Percentiles rank a stretch among this genome's conserved stretches.
phyloP scores from a whole-genome alignment of 805 yeast genomes.

The Ogataea paraovalis region DNA sequence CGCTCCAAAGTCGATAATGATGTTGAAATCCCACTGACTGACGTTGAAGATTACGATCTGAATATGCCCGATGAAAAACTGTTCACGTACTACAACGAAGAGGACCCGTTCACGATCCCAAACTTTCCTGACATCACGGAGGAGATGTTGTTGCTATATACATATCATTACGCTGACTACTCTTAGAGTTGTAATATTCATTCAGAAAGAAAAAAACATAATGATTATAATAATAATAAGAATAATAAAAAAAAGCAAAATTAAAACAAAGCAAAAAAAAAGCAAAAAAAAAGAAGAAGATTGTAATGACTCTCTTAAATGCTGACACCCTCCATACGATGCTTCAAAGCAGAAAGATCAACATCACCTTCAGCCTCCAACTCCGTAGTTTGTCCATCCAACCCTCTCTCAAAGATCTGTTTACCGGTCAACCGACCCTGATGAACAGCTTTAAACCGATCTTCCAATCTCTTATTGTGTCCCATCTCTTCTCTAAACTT shows the following conservation, averaged over 20 bases:
- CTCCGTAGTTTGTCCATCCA: conserved; percentile 68
- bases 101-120: conserved; percentile 13
- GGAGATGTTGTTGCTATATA: conserved; percentile 20
- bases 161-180: conserved; percentile 11
- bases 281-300: neutral
- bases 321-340: conserved; percentile 11
- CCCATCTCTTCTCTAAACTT: conserved; percentile 70
- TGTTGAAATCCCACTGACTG: neutral
- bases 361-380: conserved; percentile 35
- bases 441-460: conserved; percentile 55
- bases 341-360: conserved; percentile 11
- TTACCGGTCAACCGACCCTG: conserved; percentile 79
- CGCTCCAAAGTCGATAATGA: too few relatives aligned
- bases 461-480: conserved; percentile 53
- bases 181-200: too few relatives aligned
- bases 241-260: neutral
- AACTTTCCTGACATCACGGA: conserved; percentile 18
- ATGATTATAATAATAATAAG: neutral
- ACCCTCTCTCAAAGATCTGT: conserved; percentile 86
- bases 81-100: conserved; percentile 11
- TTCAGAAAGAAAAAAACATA: too few relatives aligned
- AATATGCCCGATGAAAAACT: neutral
- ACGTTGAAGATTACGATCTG: neutral
- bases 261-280: neutral
- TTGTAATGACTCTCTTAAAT: conserved; percentile 4